Evolutionary conservation across 441 rosid genomes (phyloP), one percentile per base, ranked within the genome.

Genomic region (Populus hybrid): DNA sequence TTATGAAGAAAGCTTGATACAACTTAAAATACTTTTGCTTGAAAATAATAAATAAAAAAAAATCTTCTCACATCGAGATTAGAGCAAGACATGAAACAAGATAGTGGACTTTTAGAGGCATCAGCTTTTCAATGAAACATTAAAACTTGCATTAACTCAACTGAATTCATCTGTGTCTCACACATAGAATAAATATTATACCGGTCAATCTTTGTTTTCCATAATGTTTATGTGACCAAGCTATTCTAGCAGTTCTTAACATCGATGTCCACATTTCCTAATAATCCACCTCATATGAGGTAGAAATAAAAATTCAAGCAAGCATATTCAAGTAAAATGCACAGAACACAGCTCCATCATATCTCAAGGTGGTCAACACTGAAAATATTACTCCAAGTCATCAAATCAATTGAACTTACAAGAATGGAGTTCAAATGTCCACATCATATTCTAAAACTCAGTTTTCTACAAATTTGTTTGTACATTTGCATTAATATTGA

Each of bases 121-220:
- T 42, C 9, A 38, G 38, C 70, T 29, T 21, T 61, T 20, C 71
- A 67, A 78, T 75, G 14, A 8, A 3, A 21, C 23, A 73, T 20
- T 75, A 68, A 65, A 72, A 71, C 59, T 63, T 50, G 2, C 64
- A 68, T 36, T 38, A 28, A 64, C 23, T n/a, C 50, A 71, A 20
- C 64, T 42, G 16, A 24, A 18, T 21, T 71, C 45, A 77, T 31
- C 18, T 0, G 8, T 53, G 64, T 38, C 36, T 33, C 63, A 16
- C 4, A 26, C 7, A 20, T 36, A 33, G 11, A 33, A 71, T 16
- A 16, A 45, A 64, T 24, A 20, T 26, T 20, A 2, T 28, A 26
- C 64, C 0, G 7, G 8, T 42, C 59, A 53, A 6, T 35, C 61
- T 24, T 10, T 26, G 10, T 33, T 59, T n/a, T n/a, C 53, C 33